Percentiles rank a stretch among this genome's conserved stretches.
Conservation (phyloP, 2,329 filamentous ascomycete genomes). For the Raffaelea albimanens region DNA sequence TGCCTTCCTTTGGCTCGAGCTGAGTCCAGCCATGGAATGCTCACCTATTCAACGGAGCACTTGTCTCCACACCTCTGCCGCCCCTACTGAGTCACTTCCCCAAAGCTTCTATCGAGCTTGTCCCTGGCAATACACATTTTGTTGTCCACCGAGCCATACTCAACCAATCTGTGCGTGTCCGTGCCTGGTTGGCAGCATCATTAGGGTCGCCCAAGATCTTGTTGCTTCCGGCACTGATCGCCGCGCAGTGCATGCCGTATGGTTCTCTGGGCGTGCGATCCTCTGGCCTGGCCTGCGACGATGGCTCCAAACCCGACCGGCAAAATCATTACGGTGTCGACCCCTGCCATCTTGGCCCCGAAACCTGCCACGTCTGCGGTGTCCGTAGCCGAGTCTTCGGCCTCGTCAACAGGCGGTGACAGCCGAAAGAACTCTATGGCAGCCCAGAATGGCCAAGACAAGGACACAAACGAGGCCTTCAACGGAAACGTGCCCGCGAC, state of each 20-base stretch:
- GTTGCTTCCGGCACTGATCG: background rate
- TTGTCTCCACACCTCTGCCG: background rate
- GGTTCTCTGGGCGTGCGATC: too few relatives aligned
- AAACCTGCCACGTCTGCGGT: background rate
- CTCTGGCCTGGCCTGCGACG: too few relatives aligned
- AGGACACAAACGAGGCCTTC: background rate
- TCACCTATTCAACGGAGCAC: background rate
- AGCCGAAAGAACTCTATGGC: too few relatives aligned
- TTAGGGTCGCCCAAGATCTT: constrained; percentile 1
- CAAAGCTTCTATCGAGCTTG: too few relatives aligned
- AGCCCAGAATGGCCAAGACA: background rate
- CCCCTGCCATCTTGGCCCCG: background rate
- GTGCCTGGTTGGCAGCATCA: too few relatives aligned
- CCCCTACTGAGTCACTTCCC: constrained; percentile 6
- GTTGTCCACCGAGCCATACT: background rate
- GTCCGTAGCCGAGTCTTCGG: background rate
- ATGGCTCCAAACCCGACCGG: too few relatives aligned
- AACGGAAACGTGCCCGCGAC: constrained; percentile 19
- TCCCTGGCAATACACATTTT: too few relatives aligned
- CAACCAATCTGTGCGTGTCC: background rate
- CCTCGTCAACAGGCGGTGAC: background rate
- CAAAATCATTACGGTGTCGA: too few relatives aligned
- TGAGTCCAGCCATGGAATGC: too few relatives aligned
- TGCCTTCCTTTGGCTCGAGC: too few relatives aligned
- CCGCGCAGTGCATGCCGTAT: too few relatives aligned